These are phyloP conservation scores for Tuber indicum DNA, from an alignment of 495 filamentous ascomycete genomes.

Conservation along the genomic window DNA sequence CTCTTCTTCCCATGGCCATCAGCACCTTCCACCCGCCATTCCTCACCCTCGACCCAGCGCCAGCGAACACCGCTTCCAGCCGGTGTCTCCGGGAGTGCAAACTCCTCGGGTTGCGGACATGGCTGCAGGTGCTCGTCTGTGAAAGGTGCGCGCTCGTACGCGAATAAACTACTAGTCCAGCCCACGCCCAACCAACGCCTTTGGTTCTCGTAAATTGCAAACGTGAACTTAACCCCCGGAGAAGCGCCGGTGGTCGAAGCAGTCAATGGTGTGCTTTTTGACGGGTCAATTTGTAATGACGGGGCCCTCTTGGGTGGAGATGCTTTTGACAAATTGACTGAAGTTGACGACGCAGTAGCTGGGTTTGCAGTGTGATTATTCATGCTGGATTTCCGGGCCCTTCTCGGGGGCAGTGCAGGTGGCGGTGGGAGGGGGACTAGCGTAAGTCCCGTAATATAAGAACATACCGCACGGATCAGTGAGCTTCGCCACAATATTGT, in stretches of 20 bases:
- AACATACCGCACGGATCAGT: slow-evolving; percentile 58
- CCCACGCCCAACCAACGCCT: slow-evolving; percentile 90
- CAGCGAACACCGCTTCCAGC: slow-evolving; percentile 68
- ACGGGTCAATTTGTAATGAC: slow-evolving; percentile 10
- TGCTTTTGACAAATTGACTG: slow-evolving; percentile 19
- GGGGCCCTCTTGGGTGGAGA: slow-evolving; percentile 21
- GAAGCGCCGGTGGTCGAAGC: slow-evolving; percentile 42
- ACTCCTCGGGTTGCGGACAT: slow-evolving; percentile 69
- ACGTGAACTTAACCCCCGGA: slow-evolving; percentile 85
- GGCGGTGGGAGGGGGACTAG: slow-evolving; percentile 49
- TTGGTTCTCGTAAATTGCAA: slow-evolving; percentile 94
- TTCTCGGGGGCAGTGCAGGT: slow-evolving; percentile 34
- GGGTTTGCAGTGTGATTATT: slow-evolving; percentile 16
- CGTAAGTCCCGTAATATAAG: slow-evolving; percentile 69
- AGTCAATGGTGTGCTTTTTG: slow-evolving; percentile 32
- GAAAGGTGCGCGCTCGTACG: slow-evolving; percentile 83
- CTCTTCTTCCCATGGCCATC: slow-evolving; percentile 41
- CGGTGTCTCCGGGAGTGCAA: slow-evolving; percentile 80
- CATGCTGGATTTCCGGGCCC: slow-evolving; percentile 19
- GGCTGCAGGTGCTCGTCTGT: slow-evolving; percentile 91
- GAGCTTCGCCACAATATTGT: slow-evolving; percentile 86
- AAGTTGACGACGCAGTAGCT: slow-evolving; percentile 26
- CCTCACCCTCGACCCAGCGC: slow-evolving; percentile 77
- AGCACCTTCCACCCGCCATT: slow-evolving; percentile 81
- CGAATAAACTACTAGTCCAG: slow-evolving; percentile 85